Conservation (phyloP, 176 grass and related monocot species). For the Lolium perenne region DNA sequence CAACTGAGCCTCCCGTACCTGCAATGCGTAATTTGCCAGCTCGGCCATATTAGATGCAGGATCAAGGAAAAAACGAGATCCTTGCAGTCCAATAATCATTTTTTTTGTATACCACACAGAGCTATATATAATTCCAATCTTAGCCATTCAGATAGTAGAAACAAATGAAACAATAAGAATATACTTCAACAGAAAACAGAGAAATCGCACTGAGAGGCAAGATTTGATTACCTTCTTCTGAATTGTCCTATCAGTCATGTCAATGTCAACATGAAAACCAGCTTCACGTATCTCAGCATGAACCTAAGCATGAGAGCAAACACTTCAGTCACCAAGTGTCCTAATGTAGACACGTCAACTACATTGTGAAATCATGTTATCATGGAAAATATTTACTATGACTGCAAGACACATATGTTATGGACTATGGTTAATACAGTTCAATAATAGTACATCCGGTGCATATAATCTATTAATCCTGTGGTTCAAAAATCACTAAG, state of each 20-base stretch:
- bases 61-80: slow-evolving; percentile 22
- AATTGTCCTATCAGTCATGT: slow-evolving; percentile 85
- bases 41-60: background rate
- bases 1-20: slow-evolving; percentile 92
- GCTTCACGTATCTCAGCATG: slow-evolving; percentile 65
- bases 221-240: slow-evolving; percentile 85
- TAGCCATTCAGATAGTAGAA: background rate
- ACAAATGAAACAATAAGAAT: background rate
- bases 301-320: slow-evolving; percentile 59
- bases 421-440: background rate
- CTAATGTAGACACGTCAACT: background rate
- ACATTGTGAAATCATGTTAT: background rate
- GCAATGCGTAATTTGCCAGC: slow-evolving; percentile 10
- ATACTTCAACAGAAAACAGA: background rate
- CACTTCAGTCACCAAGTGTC: background rate
- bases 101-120: background rate
- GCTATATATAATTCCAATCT: background rate
- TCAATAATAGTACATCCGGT: background rate
- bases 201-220: slow-evolving; percentile 1
- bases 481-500: background rate
- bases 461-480: background rate
- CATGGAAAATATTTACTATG: background rate
- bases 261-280: slow-evolving; percentile 86
- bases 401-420: background rate
- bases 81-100: slow-evolving; percentile 2